phyloP scores from a whole-genome alignment of 2,329 filamentous ascomycete genomes.

The Alternaria viburni region DNA sequence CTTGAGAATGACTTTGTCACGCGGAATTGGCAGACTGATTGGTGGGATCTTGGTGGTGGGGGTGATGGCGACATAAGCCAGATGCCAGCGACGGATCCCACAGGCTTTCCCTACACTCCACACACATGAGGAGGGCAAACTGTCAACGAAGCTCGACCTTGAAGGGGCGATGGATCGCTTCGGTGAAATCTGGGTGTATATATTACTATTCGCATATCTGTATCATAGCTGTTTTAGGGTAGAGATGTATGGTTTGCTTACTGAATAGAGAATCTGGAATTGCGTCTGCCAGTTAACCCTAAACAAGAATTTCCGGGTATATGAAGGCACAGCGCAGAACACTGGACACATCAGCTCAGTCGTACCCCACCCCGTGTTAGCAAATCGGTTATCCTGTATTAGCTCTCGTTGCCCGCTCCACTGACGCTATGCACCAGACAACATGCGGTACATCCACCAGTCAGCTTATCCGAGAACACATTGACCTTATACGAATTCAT shows the following conservation, averaged over 20 bases:
- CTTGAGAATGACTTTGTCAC: constrained; percentile 40
- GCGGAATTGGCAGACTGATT: constrained; percentile 36
- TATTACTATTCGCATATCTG: not conserved
- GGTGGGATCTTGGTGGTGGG: constrained; percentile 34
- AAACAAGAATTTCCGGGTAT: not conserved
- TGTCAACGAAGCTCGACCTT: not conserved
- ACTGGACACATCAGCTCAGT: not conserved
- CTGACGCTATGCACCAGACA: not conserved
- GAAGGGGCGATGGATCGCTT: not conserved
- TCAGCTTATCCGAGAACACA: not conserved
- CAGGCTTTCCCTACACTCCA: not conserved
- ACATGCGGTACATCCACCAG: not conserved
- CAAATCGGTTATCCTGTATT: not conserved
- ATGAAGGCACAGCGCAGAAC: not conserved
- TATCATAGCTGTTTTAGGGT: not conserved
- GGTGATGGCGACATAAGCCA: constrained; percentile 1
- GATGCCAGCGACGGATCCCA: not conserved
- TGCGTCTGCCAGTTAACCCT: not conserved
- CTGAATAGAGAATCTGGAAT: no score
- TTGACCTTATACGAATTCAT: not conserved
- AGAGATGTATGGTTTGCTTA: not conserved
- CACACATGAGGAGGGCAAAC: not conserved
- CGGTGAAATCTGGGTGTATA: not conserved
- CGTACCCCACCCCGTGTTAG: not conserved
- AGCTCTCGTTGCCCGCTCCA: not conserved